Evolutionary conservation across 140 eudicot genomes (phyloP), one percentile per base, ranked within the genome.

Genomic region (Flaveria floridana): DNA sequence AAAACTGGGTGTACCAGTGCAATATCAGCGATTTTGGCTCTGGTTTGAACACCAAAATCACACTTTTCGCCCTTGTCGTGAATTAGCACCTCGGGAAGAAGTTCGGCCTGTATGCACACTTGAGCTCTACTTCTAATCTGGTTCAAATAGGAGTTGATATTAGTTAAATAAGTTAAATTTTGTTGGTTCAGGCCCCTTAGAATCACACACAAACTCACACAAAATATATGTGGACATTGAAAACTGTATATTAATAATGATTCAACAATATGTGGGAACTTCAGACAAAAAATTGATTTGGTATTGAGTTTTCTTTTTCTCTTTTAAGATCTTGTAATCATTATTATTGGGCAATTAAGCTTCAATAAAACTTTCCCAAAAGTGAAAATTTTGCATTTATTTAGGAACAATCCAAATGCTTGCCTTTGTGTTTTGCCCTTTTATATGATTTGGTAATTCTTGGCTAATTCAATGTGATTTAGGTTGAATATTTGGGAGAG

Each of bases 31-130:
- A 30, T 92, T 87, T 63, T 92, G 97, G 97, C 65, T 85, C 37
- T 92, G 97, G 97, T 87, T 87, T 68, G 85, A 85, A 79, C 84
- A 90, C 39, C 90, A 77, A 78, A 85, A 89, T 75, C 94, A 82
- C 53, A 91, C 96, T 0, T 85, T 79, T 46, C 89, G 95, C 25
- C 96, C 91, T 47, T 79, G 77, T 72, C 88, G 96, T 20, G 96
- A 89, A 41, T 84, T 92, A 87, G 78, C 95, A 18, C 83, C 77
- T n/a, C 76, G 61, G 64, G 97, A 92, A 83, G 92, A 92, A 85
- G 79, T 81, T 70, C 90, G 81, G 75, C 63, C 92, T 63, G 97
- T 92, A 82, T 84, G 85, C 64, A 72, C 55, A 63, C 68, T 15
- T 52, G 8, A 52, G 58, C 0, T 52, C 58, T 52, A 52, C 58